Conservation (phyloP, 495 filamentous ascomycete species). For the Venustampulla echinocandica region DNA sequence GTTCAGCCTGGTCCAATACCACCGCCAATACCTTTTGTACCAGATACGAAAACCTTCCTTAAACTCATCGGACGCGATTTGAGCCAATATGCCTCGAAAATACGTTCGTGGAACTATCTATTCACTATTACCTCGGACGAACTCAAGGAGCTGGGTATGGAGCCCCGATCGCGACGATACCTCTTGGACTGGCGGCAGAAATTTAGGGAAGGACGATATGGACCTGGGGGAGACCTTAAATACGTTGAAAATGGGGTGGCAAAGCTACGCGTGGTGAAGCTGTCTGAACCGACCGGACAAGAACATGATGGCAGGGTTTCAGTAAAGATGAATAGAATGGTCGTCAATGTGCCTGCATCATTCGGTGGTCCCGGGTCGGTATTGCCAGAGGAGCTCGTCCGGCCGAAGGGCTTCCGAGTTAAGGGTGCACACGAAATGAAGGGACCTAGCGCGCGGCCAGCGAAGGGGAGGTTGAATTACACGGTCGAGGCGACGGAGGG, state of each 20-base stretch:
- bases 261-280: conserved; percentile 58
- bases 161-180: conserved; percentile 73
- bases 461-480: conserved; percentile 58
- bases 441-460: conserved; percentile 57
- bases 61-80: conserved; percentile 83
- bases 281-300: conserved; percentile 26
- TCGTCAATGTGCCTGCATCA: conserved; percentile 69
- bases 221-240: conserved; percentile 68
- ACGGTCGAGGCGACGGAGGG: conserved; percentile 65
- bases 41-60: conserved; percentile 81
- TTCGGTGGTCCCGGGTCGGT: conserved; percentile 39
- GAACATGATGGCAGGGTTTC: conserved; percentile 38
- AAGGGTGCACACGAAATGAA: conserved; percentile 52
- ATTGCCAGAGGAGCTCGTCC: conserved; percentile 33
- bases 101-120: conserved; percentile 80
- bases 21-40: conserved; percentile 70
- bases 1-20: conserved; percentile 48
- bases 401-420: conserved; percentile 57
- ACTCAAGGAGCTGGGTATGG: conserved; percentile 74
- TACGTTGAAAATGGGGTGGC: conserved; percentile 66
- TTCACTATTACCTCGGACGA: conserved; percentile 71
- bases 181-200: conserved; percentile 78
- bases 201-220: conserved; percentile 66
- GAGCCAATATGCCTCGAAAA: conserved; percentile 67
- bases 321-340: conserved; percentile 47